Evolutionary conservation across 441 rosid species (phyloP).

Genomic region (Lepidium campestre): DNA sequence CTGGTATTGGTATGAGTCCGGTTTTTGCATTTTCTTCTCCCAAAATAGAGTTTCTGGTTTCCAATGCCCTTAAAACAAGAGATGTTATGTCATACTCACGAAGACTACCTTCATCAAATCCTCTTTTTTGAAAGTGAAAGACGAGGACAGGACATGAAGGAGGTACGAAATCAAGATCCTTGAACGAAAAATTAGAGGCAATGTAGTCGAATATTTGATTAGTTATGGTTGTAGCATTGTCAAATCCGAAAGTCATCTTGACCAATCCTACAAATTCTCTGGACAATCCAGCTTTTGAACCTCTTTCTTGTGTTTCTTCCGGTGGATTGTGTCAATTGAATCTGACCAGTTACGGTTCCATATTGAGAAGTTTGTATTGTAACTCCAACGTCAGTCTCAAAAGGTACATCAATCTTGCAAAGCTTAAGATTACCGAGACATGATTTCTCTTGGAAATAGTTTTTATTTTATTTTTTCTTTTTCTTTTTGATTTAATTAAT

Average conservation of each 20-base stretch:
- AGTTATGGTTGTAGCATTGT: not conserved
- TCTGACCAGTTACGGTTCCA: not conserved
- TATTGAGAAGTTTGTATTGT: not conserved
- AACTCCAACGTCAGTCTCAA: not conserved
- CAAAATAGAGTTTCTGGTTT: not conserved
- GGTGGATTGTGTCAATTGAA: not conserved
- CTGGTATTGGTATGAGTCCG: not conserved
- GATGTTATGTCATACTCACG: not conserved
- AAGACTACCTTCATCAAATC: not conserved
- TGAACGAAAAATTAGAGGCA: not conserved
- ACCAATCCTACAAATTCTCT: not conserved
- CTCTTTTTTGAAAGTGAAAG: not conserved
- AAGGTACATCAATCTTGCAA: slow-evolving; percentile 6
- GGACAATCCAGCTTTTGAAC: slow-evolving; percentile 12
- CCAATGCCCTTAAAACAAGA: not conserved
- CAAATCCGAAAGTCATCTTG: too few species aligned
- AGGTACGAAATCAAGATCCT: not conserved
- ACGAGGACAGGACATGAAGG: not conserved
- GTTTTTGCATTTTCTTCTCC: not conserved
- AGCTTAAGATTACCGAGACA: not conserved
- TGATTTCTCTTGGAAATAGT: not conserved
- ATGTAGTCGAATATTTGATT: not conserved
- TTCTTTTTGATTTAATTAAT: not conserved
- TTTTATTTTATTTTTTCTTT: too few species aligned
- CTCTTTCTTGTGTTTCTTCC: not conserved